Evolutionary conservation across 1,284 basidiomycete species (phyloP).

Genomic region (Meripilus lineatus): DNA sequence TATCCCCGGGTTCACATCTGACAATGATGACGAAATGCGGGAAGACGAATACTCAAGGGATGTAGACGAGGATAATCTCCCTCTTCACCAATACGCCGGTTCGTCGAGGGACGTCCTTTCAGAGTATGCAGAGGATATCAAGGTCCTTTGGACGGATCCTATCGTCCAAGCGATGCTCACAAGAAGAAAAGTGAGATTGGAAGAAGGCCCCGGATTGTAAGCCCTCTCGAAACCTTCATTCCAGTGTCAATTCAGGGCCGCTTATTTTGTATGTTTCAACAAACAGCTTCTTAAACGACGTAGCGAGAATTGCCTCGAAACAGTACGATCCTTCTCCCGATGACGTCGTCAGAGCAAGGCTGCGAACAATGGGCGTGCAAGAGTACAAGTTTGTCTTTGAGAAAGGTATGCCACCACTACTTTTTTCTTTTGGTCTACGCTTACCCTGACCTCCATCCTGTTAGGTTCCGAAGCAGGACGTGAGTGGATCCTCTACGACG

Average conservation of each 20-base stretch:
- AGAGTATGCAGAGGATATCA: slow-evolving; percentile 57
- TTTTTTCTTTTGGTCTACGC: too few species aligned
- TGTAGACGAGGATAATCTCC: too few species aligned
- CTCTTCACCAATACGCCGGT: too few species aligned
- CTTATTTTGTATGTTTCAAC: slow-evolving; percentile 8
- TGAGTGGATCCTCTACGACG: slow-evolving; percentile 34
- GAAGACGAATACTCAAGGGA: too few species aligned
- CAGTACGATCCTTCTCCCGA: slow-evolving; percentile 49
- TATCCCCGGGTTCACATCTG: too few species aligned
- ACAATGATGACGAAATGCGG: too few species aligned
- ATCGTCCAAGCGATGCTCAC: slow-evolving; percentile 50
- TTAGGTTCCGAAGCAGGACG: too few species aligned
- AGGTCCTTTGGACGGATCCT: slow-evolving; percentile 58
- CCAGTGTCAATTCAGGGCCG: not conserved
- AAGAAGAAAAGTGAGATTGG: slow-evolving; percentile 44
- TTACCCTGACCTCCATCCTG: slow-evolving; percentile 20
- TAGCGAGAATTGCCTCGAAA: slow-evolving; percentile 52
- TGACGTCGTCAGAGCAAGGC: slow-evolving; percentile 57
- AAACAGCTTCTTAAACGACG: slow-evolving; percentile 52
- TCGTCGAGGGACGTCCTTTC: too few species aligned
- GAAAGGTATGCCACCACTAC: too few species aligned
- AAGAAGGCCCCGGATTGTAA: slow-evolving; percentile 69
- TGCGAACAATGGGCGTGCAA: slow-evolving; percentile 59
- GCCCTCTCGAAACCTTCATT: slow-evolving; percentile 22
- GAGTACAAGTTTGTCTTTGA: slow-evolving; percentile 28